Base-by-base conservation (phyloP, 805 yeast species). In the Priceomyces carsonii region DNA sequence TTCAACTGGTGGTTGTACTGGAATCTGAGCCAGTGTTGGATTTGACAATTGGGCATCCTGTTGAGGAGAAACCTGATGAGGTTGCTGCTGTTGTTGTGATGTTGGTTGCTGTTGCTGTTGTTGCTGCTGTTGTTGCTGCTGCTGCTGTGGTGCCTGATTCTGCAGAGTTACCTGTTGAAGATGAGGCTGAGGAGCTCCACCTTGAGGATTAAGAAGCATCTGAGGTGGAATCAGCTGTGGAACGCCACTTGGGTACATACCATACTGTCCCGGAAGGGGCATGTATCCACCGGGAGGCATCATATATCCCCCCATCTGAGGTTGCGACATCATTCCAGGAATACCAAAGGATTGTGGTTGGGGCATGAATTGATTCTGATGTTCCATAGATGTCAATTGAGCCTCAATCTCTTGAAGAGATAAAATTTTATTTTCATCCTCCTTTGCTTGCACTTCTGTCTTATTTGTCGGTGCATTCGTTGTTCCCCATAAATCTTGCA, bases 371-470 rank as follows among this genome's bases (percentile, higher is more conserved):
- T 29, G 33, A 20, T 18, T 29, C 32, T 48, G 33, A 27, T 50
- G 50, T 38, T 64, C 73, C 37, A 72, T 67, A 4, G 74, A 69
- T 40, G 80, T 66, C 54, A 82, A 67, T 50, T 80, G 87, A 6
- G 95, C 87, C 62, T 89, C 96, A 45, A 89, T 76, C 49, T 89
- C 95, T 55, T 85, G 91, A 56, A 87, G 68, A 8, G 95, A 83
- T 47, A 85, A 61, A 15, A 82, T 71, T 48, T 73, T 74, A 47
- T 69, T 68, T 34, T 63, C 69, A 20, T 8, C 33, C 25, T 29
- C 50, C n/a, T 35, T 49, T 31, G 42, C 59, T n/a, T 28, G 30
- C 12, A 34, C 32, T 10, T 48, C 53, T 15, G 42, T 58, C 30
- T 63, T 63, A 19, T 72, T 18, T 8, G 36, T 28, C 8, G 66